Base-by-base conservation (phyloP, 2,329 filamentous ascomycete genomes). In the Ustulina deusta region DNA sequence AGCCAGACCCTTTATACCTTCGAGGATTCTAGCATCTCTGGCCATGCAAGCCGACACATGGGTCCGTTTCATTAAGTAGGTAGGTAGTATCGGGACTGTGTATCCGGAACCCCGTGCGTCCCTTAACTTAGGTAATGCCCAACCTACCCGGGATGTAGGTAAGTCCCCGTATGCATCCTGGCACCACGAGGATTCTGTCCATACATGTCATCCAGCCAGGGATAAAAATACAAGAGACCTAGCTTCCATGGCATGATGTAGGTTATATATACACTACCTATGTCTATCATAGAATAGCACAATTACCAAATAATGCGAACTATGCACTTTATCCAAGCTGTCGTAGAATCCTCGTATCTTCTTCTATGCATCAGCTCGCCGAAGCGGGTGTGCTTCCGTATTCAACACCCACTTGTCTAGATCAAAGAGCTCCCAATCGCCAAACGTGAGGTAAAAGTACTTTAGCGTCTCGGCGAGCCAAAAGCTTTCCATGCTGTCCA, bases 401-500 rank as follows among this genome's bases (percentile, higher is more conserved):
- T 87, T 87, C 56, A 90, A 78, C 62, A 90, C 87, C 84, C 86
- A 90, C 65, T 87, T 81, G 77, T 91, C 89, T 71, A 91, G 78
- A 73, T 84, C 88, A 17, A 89, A 79, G 29, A 88, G 76, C 64
- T 85, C 81, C 66, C 87, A 88, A 46, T 89, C 87, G 36, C 82
- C 83, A 74, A 90, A 91, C 9, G 89, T 82, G 63, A 91, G 78
- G 69, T 88, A 91, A 71, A 90, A 90, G 77, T 91, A 91, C 77
- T 91, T 91, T 59, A 91, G 78, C 71, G 89, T 90, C 79, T 91
- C 88, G 1, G 88, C 88, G 42, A 91, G 82, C 90, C 91, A 93
- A 77, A 93, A 93, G 69, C 89, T 91, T 82, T 93, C 90, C 90
- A 93, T 92, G 59, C 85, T 85, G 75, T 78, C 77, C 29, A 79